A percentile compares a stretch with the other conserved stretches of the same genome.
Conservation (phyloP, 2,329 filamentous ascomycete species). For the Diaporthe eres region DNA sequence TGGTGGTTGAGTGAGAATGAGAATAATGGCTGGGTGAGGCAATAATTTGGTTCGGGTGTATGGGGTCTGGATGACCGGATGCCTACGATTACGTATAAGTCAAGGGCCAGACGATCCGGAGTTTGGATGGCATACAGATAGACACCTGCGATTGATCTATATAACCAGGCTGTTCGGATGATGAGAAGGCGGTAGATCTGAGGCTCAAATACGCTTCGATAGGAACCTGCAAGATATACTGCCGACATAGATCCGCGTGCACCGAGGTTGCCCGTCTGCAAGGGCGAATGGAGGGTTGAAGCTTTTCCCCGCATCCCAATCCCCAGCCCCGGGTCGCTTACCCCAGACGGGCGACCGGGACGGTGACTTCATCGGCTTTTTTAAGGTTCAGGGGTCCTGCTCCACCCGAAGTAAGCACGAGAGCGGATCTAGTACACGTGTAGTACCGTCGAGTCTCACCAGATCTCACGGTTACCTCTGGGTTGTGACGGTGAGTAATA, state of each 20-base stretch:
- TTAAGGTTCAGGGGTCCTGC: conserved; percentile 26
- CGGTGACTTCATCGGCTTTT: conserved; percentile 30
- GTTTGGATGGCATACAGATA: background rate
- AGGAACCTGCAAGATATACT: conserved; percentile 9
- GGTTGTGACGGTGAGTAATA: no score
- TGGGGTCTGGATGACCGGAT: background rate
- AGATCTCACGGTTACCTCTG: background rate
- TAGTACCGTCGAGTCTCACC: background rate
- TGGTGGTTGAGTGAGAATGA: background rate
- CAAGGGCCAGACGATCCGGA: background rate
- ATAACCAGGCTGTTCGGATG: no score
- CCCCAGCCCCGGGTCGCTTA: conserved; percentile 16
- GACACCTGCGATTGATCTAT: background rate
- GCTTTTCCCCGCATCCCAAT: conserved; percentile 20
- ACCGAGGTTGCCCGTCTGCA: conserved; percentile 29
- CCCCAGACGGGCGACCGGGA: conserved; percentile 31
- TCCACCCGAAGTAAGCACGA: background rate
- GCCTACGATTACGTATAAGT: conserved; percentile 7
- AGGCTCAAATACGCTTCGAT: conserved; percentile 9
- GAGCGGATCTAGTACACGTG: background rate
- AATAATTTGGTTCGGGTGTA: no score
- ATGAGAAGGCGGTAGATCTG: background rate
- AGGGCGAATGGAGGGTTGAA: conserved; percentile 15
- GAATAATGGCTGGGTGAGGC: background rate
- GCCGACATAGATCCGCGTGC: conserved; percentile 6